phyloP scores from a whole-genome alignment of 2,329 filamentous ascomycete species.

The Paraconiothyrium brasiliense region DNA sequence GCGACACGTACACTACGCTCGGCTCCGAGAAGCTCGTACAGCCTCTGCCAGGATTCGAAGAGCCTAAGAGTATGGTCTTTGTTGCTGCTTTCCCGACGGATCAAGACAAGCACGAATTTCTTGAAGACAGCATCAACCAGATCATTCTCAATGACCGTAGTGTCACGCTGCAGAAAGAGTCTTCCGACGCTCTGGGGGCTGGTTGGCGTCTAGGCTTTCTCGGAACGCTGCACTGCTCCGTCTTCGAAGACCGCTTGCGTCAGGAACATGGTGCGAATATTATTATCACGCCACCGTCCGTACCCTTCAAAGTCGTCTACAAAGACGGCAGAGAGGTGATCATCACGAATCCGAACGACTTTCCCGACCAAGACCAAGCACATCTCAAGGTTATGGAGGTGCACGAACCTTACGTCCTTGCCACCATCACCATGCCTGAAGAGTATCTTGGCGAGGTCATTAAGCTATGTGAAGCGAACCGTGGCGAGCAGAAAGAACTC shows the following conservation, averaged over 20 bases:
- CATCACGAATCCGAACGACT: conserved; percentile 86
- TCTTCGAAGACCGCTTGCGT: conserved; percentile 93
- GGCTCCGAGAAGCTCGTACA: conserved; percentile 80
- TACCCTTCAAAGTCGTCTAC: conserved; percentile 88
- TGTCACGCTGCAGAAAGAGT: conserved; percentile 92
- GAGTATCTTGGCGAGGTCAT: conserved; percentile 95
- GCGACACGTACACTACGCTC: conserved; percentile 90
- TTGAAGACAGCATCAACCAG: conserved; percentile 94
- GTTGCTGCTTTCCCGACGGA: conserved; percentile 96
- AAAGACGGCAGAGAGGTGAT: conserved; percentile 79
- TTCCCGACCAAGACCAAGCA: conserved; percentile 76
- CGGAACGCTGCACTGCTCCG: conserved; percentile 97
- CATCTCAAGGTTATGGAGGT: conserved; percentile 66
- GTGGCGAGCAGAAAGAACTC: conserved; percentile 61
- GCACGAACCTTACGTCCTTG: conserved; percentile 78
- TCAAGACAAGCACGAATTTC: conserved; percentile 82
- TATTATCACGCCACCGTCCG: conserved; percentile 95
- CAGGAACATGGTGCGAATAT: conserved; percentile 95
- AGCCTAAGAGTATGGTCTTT: conserved; percentile 98
- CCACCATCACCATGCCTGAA: conserved; percentile 89
- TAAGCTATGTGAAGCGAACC: conserved; percentile 84
- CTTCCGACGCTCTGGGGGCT: conserved; percentile 89
- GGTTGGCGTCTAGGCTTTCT: conserved; percentile 95
- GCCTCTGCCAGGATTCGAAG: conserved; percentile 90
- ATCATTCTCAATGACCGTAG: conserved; percentile 94